These are phyloP conservation scores for Leishmania mexicana DNA, from an alignment of 208 protist species.

Conservation along the genomic window DNA sequence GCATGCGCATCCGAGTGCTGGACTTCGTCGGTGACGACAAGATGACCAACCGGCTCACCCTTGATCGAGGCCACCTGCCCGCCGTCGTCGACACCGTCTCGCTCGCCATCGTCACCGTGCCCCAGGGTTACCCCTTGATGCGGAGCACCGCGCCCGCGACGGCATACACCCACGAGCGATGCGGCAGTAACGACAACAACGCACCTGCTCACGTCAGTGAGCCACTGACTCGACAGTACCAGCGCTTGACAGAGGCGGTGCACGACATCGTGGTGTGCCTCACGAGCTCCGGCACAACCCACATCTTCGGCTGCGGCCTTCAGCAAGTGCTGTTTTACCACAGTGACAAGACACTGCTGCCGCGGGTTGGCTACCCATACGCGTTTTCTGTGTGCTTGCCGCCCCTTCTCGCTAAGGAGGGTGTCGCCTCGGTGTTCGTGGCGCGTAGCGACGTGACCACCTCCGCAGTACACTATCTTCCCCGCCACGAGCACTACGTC, in stretches of 20 bases:
- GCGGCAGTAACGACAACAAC: conserved; percentile 14
- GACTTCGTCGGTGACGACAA: conserved; percentile 49
- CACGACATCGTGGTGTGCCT: conserved; percentile 44
- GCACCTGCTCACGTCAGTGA: conserved; percentile 5
- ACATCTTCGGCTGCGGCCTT: conserved; percentile 45
- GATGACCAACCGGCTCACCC: conserved; percentile 29
- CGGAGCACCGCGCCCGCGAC: neutral
- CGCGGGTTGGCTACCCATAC: conserved; percentile 33
- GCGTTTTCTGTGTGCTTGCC: conserved; percentile 32
- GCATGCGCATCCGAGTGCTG: conserved; percentile 55
- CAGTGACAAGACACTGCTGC: conserved; percentile 37
- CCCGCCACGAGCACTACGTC: conserved; percentile 10
- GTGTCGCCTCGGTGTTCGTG: conserved; percentile 15
- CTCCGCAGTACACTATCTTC: conserved; percentile 27
- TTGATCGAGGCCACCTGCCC: conserved; percentile 42
- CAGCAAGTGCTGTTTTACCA: conserved; percentile 36
- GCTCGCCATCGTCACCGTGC: conserved; percentile 34
- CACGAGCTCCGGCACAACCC: conserved; percentile 51
- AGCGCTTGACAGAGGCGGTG: conserved; percentile 29
- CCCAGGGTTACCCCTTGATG: conserved; percentile 3
- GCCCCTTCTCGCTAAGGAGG: conserved; percentile 18
- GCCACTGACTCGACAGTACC: conserved; percentile 17
- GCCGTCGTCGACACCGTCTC: conserved; percentile 38
- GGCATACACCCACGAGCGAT: conserved; percentile 12
- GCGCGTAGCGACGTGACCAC: conserved; percentile 24